These are phyloP conservation scores for Auricularia sp. DNA, from an alignment of 768 basidiomycete species.

Conservation along the genomic window DNA sequence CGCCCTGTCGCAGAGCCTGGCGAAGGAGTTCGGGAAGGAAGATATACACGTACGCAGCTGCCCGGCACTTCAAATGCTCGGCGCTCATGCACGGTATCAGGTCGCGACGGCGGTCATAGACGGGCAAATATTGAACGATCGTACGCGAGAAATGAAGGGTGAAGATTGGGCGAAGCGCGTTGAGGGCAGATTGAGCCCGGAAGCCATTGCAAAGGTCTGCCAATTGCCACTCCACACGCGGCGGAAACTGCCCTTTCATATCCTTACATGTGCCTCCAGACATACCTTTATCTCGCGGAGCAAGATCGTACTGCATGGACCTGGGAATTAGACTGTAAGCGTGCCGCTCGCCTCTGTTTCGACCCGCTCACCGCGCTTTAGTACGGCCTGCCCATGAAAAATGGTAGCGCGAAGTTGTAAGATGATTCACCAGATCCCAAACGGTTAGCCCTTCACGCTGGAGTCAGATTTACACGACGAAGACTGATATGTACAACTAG, in stretches of 20 bases:
- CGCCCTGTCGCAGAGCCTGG: slow-evolving; percentile 58
- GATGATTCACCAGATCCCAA: too few relatives aligned
- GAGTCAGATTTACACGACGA: too few relatives aligned
- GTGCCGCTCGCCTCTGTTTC: neutral
- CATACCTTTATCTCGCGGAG: slow-evolving; percentile 8
- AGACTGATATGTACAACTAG: too few relatives aligned
- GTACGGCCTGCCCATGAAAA: slow-evolving; percentile 45
- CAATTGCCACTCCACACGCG: neutral
- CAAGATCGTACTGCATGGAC: slow-evolving; percentile 14
- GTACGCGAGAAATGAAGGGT: slow-evolving; percentile 19
- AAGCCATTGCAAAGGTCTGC: slow-evolving; percentile 47
- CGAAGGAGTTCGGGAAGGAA: slow-evolving; percentile 64
- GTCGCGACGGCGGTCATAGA: slow-evolving; percentile 43
- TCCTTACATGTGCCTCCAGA: neutral
- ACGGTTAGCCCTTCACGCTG: too few relatives aligned
- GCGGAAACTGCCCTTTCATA: too few relatives aligned
- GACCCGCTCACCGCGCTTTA: slow-evolving; percentile 8
- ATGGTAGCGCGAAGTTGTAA: slow-evolving; percentile 22
- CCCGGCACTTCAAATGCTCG: neutral
- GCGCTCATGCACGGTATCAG: slow-evolving; percentile 1
- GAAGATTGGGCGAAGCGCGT: slow-evolving; percentile 34
- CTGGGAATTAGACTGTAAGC: slow-evolving; percentile 11
- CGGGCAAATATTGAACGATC: slow-evolving; percentile 30
- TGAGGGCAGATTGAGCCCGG: slow-evolving; percentile 44
- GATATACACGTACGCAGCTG: slow-evolving; percentile 49